Evolutionary conservation across 2,329 filamentous ascomycete species (phyloP).

Genomic region (Pyrenochaeta sp.): DNA sequence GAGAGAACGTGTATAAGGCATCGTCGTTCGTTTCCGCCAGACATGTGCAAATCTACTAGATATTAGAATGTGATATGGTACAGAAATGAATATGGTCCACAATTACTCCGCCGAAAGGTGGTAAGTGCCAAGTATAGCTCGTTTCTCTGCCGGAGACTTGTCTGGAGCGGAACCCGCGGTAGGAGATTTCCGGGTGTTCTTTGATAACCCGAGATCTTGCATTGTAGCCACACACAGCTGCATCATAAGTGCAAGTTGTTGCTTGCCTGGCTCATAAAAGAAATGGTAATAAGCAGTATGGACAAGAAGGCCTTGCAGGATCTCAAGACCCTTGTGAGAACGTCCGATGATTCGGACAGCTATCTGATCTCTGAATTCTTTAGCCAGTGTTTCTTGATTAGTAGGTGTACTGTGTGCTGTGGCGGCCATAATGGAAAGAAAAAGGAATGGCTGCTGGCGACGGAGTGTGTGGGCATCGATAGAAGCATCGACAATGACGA

Average conservation of each 20-base stretch:
- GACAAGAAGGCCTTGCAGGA: conserved; percentile 51
- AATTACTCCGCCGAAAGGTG: neutral
- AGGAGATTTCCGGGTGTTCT: conserved; percentile 4
- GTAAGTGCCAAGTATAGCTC: conserved; percentile 33
- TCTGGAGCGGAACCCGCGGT: neutral
- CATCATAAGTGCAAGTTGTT: conserved; percentile 43
- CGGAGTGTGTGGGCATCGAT: neutral
- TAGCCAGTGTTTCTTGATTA: conserved; percentile 35
- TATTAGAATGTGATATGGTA: neutral
- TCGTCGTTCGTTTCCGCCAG: conserved; percentile 8
- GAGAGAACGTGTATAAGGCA: conserved; percentile 28
- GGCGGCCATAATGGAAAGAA: conserved; percentile 1
- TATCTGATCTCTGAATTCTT: conserved; percentile 32
- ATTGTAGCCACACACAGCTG: conserved; percentile 50
- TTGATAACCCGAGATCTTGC: conserved; percentile 41
- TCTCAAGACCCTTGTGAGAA: conserved; percentile 48
- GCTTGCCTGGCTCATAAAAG: conserved; percentile 35
- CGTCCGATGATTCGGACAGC: conserved; percentile 40
- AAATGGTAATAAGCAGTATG: conserved; percentile 50
- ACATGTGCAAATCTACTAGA: neutral
- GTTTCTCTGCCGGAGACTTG: conserved; percentile 11
- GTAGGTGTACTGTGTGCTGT: conserved; percentile 12
- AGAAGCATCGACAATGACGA: neutral
- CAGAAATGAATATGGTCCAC: neutral
- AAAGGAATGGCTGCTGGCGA: neutral